These are phyloP conservation scores for Diaporthe sp. DNA, from an alignment of 2,329 filamentous ascomycete species.

Conservation along the genomic window DNA sequence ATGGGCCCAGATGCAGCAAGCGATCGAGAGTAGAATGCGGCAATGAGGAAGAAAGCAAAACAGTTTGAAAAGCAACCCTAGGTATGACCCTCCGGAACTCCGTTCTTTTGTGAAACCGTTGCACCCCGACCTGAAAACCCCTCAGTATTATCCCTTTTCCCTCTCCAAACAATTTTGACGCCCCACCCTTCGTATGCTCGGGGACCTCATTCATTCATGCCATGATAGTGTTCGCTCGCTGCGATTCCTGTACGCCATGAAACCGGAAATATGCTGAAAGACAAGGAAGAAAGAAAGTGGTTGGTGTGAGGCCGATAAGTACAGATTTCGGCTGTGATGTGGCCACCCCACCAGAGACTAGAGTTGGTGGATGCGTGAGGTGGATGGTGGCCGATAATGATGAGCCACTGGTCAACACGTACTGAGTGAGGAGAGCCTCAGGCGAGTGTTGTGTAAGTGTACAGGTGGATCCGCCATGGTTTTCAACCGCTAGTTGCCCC, in stretches of 20 bases:
- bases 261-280: conserved; percentile 27
- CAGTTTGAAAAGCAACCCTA: conserved; percentile 8
- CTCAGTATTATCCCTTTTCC: conserved; percentile 35
- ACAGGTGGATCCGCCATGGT: conserved; percentile 30
- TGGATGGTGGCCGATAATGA: neutral
- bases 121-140: conserved; percentile 26
- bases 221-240: conserved; percentile 37
- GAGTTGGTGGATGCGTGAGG: neutral
- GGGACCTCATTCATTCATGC: conserved; percentile 40
- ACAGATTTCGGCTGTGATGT: neutral
- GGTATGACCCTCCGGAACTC: conserved; percentile 39
- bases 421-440: neutral
- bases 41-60: conserved; percentile 15
- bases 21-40: conserved; percentile 20
- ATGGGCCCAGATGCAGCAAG: conserved; percentile 37
- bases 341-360: too few species aligned
- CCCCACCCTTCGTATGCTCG: conserved; percentile 43
- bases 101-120: conserved; percentile 33
- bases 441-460: conserved; percentile 5
- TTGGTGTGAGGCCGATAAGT: conserved; percentile 6
- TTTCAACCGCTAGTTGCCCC: conserved; percentile 47
- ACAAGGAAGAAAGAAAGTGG: conserved; percentile 20
- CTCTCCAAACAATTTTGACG: conserved; percentile 24
- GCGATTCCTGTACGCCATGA: conserved; percentile 35
- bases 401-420: neutral